Percentiles rank a stretch among this genome's conserved stretches.
Evolutionary conservation across 106 monocot genomes (phyloP).

Genomic region (Dioscorea dumetorum): DNA sequence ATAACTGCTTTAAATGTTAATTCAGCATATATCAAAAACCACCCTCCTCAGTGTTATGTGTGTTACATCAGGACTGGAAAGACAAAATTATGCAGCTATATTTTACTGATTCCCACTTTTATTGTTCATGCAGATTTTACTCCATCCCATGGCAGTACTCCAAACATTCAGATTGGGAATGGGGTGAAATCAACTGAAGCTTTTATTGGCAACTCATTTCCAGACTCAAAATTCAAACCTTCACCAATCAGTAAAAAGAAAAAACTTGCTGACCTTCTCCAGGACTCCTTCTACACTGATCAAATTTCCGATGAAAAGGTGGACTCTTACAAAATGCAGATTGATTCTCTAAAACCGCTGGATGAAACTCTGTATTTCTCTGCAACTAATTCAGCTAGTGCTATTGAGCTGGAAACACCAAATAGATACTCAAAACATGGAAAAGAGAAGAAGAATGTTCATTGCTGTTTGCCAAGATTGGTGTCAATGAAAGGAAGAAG

Average conservation of each 20-base stretch:
- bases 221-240: conserved; percentile 26
- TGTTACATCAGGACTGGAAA: neutral
- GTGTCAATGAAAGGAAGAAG: conserved; percentile 27
- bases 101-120: neutral
- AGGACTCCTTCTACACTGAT: conserved; percentile 12
- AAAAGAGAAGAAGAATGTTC: conserved; percentile 35
- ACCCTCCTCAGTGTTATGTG: neutral
- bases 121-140: conserved; percentile 54
- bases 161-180: conserved; percentile 26
- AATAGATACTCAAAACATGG: conserved; percentile 7
- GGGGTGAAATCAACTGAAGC: conserved; percentile 15
- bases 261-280: conserved; percentile 46
- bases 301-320: neutral
- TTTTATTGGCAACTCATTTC: conserved; percentile 9
- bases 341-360: conserved; percentile 10
- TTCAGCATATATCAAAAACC: neutral
- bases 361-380: conserved; percentile 11
- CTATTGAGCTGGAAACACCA: conserved; percentile 16
- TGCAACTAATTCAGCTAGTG: conserved; percentile 15
- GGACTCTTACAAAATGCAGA: neutral
- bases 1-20: neutral
- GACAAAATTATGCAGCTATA: neutral
- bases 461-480: conserved; percentile 60
- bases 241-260: conserved; percentile 50
- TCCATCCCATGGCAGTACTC: conserved; percentile 57